A percentile compares a stretch with the other conserved stretches of the same genome.
Evolutionary conservation across 2,329 filamentous ascomycete species (phyloP).

Genomic region (Cercospora brassicicola): DNA sequence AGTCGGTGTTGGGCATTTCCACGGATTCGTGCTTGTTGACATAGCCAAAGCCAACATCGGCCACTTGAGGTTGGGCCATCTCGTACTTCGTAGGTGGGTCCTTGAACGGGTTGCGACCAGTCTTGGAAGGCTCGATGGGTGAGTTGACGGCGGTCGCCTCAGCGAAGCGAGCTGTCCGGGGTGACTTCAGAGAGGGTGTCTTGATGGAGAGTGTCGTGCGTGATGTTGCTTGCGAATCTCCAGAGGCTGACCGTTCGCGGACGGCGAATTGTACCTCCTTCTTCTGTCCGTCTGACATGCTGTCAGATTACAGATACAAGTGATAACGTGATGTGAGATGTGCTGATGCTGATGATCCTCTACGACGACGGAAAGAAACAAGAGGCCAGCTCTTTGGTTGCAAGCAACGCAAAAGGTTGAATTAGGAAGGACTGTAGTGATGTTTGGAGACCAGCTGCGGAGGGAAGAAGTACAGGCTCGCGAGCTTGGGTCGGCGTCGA

Average conservation of each 20-base stretch:
- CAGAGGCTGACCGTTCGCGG: slow-evolving; percentile 42
- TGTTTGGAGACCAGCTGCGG: slow-evolving; percentile 30
- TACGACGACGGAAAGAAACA: slow-evolving; percentile 30
- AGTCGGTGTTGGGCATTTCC: slow-evolving; percentile 55
- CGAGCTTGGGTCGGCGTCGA: slow-evolving; percentile 11
- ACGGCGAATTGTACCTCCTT: slow-evolving; percentile 46
- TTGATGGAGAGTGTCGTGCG: slow-evolving; percentile 31
- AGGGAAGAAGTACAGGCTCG: slow-evolving; percentile 20
- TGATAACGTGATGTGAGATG: slow-evolving; percentile 16
- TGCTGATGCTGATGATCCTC: slow-evolving; percentile 18
- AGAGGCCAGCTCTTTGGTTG: slow-evolving; percentile 38
- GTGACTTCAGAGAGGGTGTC: slow-evolving; percentile 44
- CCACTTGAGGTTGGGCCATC: slow-evolving; percentile 67
- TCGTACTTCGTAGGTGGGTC: slow-evolving; percentile 58
- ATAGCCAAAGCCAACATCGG: slow-evolving; percentile 91
- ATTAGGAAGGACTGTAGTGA: slow-evolving; percentile 21
- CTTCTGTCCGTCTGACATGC: slow-evolving; percentile 51
- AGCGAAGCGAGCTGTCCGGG: slow-evolving; percentile 74
- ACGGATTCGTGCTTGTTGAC: slow-evolving; percentile 62
- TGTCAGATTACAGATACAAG: slow-evolving; percentile 34
- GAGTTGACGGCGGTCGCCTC: slow-evolving; percentile 79
- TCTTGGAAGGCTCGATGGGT: slow-evolving; percentile 61
- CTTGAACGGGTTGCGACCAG: slow-evolving; percentile 57
- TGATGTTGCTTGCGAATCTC: slow-evolving; percentile 21
- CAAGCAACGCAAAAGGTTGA: slow-evolving; percentile 25